Evolutionary conservation across 2,329 filamentous ascomycete species (phyloP).

Genomic region (Diaporthe ilicicola): DNA sequence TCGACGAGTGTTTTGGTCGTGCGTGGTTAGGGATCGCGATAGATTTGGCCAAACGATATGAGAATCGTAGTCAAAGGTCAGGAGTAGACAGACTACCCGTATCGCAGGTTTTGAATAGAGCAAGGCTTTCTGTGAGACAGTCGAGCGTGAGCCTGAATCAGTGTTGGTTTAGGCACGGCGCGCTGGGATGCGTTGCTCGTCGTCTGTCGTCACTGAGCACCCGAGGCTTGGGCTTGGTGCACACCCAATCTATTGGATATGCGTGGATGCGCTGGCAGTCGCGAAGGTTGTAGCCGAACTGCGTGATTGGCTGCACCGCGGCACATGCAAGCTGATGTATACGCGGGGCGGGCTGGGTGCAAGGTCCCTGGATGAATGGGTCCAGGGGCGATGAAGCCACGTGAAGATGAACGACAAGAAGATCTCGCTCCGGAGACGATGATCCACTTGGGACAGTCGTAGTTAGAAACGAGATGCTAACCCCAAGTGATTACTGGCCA

Average conservation of each 20-base stretch:
- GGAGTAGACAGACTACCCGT: neutral
- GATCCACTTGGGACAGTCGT: conserved; percentile 18
- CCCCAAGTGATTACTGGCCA: conserved; percentile 21
- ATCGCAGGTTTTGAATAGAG: neutral
- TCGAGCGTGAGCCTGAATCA: conserved; percentile 39
- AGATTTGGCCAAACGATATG: neutral
- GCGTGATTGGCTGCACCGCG: conserved; percentile 62
- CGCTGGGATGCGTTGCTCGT: conserved; percentile 42
- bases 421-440: conserved; percentile 26
- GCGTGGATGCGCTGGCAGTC: conserved; percentile 70
- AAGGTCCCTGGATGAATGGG: conserved; percentile 42
- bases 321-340: conserved; percentile 68
- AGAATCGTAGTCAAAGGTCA: neutral
- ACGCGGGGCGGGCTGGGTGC: conserved; percentile 47
- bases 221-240: conserved; percentile 54
- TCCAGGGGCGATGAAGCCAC: conserved; percentile 52
- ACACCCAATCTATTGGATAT: conserved; percentile 65
- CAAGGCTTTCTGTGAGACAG: conserved; percentile 38
- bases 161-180: conserved; percentile 56
- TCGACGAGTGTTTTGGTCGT: neutral
- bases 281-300: conserved; percentile 59
- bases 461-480: neutral
- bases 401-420: conserved; percentile 45
- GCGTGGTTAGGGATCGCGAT: neutral
- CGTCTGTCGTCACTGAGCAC: conserved; percentile 53